phyloP scores from a whole-genome alignment of 495 filamentous ascomycete genomes.

The Immersiella caudata region DNA sequence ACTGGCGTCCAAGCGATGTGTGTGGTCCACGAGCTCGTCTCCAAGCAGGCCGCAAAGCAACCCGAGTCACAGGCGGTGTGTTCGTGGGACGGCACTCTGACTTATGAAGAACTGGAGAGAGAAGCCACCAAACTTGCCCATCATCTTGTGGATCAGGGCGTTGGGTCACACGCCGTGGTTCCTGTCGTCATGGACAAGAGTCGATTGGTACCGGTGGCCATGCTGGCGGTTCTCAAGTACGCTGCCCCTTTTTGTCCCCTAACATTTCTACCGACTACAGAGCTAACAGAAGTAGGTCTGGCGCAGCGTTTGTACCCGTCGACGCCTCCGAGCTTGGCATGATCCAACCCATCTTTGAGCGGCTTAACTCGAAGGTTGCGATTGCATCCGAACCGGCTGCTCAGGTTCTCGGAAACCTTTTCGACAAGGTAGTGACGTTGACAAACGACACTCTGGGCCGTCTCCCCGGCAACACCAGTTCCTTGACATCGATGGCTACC shows the following conservation, averaged over 20 bases:
- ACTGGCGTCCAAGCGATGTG: constrained; percentile 30
- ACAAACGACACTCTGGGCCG: constrained; percentile 35
- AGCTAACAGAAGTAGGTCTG: constrained; percentile 34
- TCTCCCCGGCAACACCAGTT: constrained; percentile 31
- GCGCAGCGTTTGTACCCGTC: constrained; percentile 48
- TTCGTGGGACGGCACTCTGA: constrained; percentile 49
- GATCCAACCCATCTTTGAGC: constrained; percentile 46
- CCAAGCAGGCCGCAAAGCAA: constrained; percentile 36
- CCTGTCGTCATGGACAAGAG: constrained; percentile 52
- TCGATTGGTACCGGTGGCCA: constrained; percentile 48
- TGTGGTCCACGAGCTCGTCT: constrained; percentile 42
- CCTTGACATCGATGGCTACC: constrained; percentile 42
- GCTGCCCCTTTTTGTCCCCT: constrained; percentile 15
- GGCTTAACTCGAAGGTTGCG: constrained; percentile 43
- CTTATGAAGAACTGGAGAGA: constrained; percentile 45
- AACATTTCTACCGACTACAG: neutral
- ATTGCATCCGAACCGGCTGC: constrained; percentile 44
- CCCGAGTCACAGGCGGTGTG: constrained; percentile 47
- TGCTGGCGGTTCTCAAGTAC: constrained; percentile 52
- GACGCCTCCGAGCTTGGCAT: constrained; percentile 44
- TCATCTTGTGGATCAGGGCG: constrained; percentile 44
- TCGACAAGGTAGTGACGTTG: constrained; percentile 41
- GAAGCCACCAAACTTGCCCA: constrained; percentile 44
- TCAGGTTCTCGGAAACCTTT: constrained; percentile 39
- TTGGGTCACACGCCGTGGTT: constrained; percentile 47